Evolutionary conservation across 2,329 filamentous ascomycete genomes (phyloP).

Genomic region (Fusarium solani-melongenae): DNA sequence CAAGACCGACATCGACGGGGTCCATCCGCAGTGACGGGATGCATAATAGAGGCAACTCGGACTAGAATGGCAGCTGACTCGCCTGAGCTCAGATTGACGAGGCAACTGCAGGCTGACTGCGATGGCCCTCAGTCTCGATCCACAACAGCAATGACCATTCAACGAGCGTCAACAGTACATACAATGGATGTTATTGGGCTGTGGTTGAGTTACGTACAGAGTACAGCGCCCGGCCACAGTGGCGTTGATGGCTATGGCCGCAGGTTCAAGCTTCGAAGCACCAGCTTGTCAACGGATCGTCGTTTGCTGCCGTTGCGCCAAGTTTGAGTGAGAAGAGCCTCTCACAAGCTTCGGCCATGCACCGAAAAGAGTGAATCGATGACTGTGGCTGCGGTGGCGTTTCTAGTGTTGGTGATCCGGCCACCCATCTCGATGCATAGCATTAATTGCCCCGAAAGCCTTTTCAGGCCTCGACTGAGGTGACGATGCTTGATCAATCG

Average conservation of each 20-base stretch:
- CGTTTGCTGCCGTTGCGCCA: neutral
- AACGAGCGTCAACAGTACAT: neutral
- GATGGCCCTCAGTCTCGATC: neutral
- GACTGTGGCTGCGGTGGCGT: constrained; percentile 6
- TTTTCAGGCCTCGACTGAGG: neutral
- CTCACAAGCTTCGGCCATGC: constrained; percentile 13
- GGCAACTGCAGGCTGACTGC: neutral
- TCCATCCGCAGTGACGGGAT: neutral
- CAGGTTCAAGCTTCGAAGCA: neutral
- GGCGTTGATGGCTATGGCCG: neutral
- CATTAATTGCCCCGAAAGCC: neutral
- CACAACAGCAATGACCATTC: neutral
- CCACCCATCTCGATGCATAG: neutral
- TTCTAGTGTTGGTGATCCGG: neutral
- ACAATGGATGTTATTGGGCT: neutral
- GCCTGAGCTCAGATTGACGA: neutral
- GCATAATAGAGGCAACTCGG: neutral
- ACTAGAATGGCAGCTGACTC: neutral
- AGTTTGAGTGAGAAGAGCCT: neutral
- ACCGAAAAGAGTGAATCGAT: constrained; percentile 5
- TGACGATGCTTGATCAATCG: constrained; percentile 13
- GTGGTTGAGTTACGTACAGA: neutral
- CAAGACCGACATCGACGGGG: neutral
- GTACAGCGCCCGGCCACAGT: neutral
- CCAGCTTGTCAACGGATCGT: neutral